Evolutionary conservation across 179 eudicot species (phyloP).

Genomic region (Dionaea muscipula): DNA sequence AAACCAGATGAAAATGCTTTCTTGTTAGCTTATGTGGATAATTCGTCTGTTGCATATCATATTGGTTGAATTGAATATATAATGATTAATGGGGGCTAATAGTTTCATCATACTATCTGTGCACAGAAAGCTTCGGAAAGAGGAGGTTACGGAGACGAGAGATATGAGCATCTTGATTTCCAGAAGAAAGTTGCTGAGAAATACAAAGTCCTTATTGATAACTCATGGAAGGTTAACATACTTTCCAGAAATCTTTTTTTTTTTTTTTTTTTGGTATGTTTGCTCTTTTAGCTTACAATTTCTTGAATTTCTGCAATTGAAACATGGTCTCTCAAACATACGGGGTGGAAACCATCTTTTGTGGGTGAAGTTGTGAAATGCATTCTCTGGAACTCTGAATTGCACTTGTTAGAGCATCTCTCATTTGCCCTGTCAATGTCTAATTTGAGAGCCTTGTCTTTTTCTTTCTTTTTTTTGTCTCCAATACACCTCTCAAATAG

Average conservation of each 20-base stretch:
- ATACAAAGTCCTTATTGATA: constrained; percentile 53
- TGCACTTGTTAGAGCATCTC: too few species aligned
- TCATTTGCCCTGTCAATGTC: too few species aligned
- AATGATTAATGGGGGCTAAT: not conserved
- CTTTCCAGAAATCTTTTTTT: not conserved
- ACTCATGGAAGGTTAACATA: constrained; percentile 74
- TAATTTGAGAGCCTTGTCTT: too few species aligned
- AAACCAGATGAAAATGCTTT: too few species aligned
- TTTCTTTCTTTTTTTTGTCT: too few species aligned
- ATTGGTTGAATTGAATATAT: not conserved
- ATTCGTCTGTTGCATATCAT: not conserved
- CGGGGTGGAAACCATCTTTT: too few species aligned
- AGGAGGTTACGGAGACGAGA: constrained; percentile 94
- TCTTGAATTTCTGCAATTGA: not conserved
- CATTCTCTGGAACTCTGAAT: too few species aligned
- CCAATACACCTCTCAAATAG: too few species aligned
- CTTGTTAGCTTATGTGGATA: too few species aligned
- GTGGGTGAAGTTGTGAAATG: too few species aligned
- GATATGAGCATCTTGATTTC: constrained; percentile 88
- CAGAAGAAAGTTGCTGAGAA: constrained; percentile 68
- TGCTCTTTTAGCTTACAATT: not conserved
- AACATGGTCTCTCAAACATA: not conserved
- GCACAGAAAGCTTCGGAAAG: constrained; percentile 96
- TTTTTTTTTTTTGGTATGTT: not conserved
- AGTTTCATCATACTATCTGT: not conserved